Conservation (phyloP, 2,329 filamentous ascomycete species). For the Nemania sp. region DNA sequence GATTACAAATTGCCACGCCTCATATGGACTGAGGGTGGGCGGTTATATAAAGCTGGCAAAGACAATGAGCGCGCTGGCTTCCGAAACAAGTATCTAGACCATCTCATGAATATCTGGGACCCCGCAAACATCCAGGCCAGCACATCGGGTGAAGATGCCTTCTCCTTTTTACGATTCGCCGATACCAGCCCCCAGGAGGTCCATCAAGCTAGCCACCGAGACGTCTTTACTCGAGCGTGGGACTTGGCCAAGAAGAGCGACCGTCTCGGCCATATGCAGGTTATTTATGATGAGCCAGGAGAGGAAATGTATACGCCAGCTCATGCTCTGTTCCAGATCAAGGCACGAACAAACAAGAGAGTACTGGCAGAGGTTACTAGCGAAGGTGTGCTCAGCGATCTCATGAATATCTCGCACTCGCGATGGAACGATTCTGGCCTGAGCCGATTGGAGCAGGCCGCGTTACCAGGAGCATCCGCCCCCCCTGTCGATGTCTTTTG, state of each 20-base stretch:
- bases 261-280: slow-evolving; percentile 67
- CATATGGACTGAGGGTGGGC: slow-evolving; percentile 79
- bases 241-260: slow-evolving; percentile 60
- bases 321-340: slow-evolving; percentile 82
- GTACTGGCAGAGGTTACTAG: slow-evolving; percentile 70
- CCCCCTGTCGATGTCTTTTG: slow-evolving; percentile 84
- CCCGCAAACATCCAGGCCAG: slow-evolving; percentile 76
- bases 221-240: slow-evolving; percentile 74
- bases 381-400: slow-evolving; percentile 72
- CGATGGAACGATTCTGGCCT: slow-evolving; percentile 73
- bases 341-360: slow-evolving; percentile 67
- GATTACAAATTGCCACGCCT: slow-evolving; percentile 82
- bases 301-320: slow-evolving; percentile 68
- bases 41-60: slow-evolving; percentile 72
- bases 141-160: slow-evolving; percentile 64
- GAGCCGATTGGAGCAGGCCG: slow-evolving; percentile 78
- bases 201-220: slow-evolving; percentile 68
- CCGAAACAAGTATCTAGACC: slow-evolving; percentile 73
- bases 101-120: slow-evolving; percentile 90
- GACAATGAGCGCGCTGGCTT: slow-evolving; percentile 80
- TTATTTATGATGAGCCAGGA: slow-evolving; percentile 71
- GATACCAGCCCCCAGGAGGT: slow-evolving; percentile 76
- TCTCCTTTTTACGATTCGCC: slow-evolving; percentile 89
- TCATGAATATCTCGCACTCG: slow-evolving; percentile 77
- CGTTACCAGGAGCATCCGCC: slow-evolving; percentile 76